A percentile compares a stretch with the other conserved stretches of the same genome.
Evolutionary conservation across 2,329 filamentous ascomycete species (phyloP).

Genomic region (Botryotinia globosa): DNA sequence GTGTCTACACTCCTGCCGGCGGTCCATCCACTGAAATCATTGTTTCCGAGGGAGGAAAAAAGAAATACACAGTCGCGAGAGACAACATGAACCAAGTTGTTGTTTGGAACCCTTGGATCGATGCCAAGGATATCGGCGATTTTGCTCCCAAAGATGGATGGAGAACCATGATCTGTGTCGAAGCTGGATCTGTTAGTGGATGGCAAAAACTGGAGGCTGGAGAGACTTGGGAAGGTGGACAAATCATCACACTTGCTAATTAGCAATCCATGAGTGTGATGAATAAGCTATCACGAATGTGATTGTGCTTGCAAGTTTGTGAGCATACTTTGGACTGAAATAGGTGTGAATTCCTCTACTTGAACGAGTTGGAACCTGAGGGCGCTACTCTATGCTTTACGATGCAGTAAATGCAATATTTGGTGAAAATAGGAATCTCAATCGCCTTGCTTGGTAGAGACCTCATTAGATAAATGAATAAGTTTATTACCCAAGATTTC

Average conservation of each 20-base stretch:
- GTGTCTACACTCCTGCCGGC: conserved; percentile 73
- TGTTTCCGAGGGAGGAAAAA: conserved; percentile 61
- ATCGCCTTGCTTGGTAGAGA: background rate
- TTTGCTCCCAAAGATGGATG: conserved; percentile 87
- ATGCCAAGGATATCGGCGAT: conserved; percentile 80
- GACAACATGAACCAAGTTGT: conserved; percentile 87
- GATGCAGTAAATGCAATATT: background rate
- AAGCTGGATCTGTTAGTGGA: conserved; percentile 77
- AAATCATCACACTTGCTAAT: conserved; percentile 24
- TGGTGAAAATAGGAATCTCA: background rate
- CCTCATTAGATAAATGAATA: background rate
- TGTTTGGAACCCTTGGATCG: conserved; percentile 95
- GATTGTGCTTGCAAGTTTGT: background rate
- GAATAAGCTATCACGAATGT: conserved; percentile 7
- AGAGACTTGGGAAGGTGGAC: conserved; percentile 60
- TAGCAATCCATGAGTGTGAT: background rate
- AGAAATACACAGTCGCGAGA: conserved; percentile 70
- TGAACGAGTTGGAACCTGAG: background rate
- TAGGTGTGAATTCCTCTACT: background rate
- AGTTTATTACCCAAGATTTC: background rate
- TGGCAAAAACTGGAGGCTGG: conserved; percentile 86
- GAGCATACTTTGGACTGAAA: background rate
- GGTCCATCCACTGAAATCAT: conserved; percentile 57
- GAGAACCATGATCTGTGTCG: conserved; percentile 91
- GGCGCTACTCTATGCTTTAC: background rate